These are phyloP conservation scores for Gillenia trifoliata DNA, from an alignment of 306 rosid genomes.

Conservation along the genomic window DNA sequence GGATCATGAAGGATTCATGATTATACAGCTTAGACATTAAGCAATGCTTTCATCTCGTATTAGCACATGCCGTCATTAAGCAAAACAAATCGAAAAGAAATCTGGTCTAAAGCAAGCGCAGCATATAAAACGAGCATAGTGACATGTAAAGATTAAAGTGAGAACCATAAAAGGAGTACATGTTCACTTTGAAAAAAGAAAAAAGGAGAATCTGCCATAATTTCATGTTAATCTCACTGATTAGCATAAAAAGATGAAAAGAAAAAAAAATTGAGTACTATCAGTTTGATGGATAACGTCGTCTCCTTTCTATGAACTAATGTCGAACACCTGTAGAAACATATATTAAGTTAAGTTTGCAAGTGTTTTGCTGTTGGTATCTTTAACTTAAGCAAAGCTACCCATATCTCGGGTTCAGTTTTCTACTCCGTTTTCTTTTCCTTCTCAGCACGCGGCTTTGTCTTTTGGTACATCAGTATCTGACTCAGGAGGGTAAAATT, in stretches of 20 bases:
- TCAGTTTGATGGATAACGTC: not conserved
- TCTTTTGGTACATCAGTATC: conserved; percentile 66
- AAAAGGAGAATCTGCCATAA: conserved; percentile 5
- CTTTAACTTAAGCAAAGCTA: conserved; percentile 12
- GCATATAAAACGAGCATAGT: not conserved
- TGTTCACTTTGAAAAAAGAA: not conserved
- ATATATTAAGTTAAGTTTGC: not conserved
- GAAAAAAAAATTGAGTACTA: not conserved
- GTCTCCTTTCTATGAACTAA: not conserved
- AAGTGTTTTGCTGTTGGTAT: conserved; percentile 7
- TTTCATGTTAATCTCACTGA: not conserved
- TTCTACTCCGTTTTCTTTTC: conserved; percentile 69
- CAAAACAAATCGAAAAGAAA: not conserved
- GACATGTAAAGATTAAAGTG: conserved; percentile 10
- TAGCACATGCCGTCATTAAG: not conserved
- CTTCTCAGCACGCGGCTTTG: conserved; percentile 28
- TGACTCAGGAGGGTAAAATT: conserved; percentile 73
- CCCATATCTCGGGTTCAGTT: not conserved
- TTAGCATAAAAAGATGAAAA: not conserved
- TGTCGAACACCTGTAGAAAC: not conserved
- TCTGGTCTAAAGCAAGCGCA: not conserved
- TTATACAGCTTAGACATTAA: not conserved
- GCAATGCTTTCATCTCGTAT: not conserved
- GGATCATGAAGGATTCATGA: not conserved
- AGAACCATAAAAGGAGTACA: not conserved